Base-by-base conservation (phyloP, 306 rosid species). In the Dryas drummondii region DNA sequence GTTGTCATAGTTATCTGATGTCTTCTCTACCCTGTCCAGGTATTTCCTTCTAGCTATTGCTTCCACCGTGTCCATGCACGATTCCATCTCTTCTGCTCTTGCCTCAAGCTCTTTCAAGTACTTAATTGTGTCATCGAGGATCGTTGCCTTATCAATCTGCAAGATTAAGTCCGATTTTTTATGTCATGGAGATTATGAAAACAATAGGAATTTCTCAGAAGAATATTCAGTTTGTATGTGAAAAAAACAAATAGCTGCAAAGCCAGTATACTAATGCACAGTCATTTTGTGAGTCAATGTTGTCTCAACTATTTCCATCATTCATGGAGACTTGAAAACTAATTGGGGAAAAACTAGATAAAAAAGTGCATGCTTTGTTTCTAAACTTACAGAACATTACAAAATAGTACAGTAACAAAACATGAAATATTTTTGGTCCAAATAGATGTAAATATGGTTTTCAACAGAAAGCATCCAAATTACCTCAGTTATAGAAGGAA, bases 71-170 rank as follows among this genome's bases (percentile, higher is more conserved):
- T 80, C 85, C 85, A 85, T 77, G 86, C 84, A 84, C 52, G 89
- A 87, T 82, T 92, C 91, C 76, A 93, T 81, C 79, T 93, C 94
- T 72, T 87, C 87, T 53, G 88, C 97, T 82, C 90, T 80, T 50
- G 88, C 83, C 81, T 89, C 91, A 12, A 93, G 93, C 84, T 80
- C 86, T 80, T 89, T 89, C 90, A 93, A 79, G 85, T 88, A 90
- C 40, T 83, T 80, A 32, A 88, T 88, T 6, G 91, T 86, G 76
- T 90, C 85, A 0, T 84, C 83, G 32, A 93, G 93, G 84, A 90
- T 78, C 13, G 85, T 79, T 72, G 83, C 87, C 72, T 87, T 86
- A 75, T 88, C 88, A 75, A 74, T 73, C 98, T 93, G 85, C 80
- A 71, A 68, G 57, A 32, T 58, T 57, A 74, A 5, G 44, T n/a